These are phyloP conservation scores for Tardiomyces digboiensis DNA, from an alignment of 1,139 yeast species.

Conservation along the genomic window DNA sequence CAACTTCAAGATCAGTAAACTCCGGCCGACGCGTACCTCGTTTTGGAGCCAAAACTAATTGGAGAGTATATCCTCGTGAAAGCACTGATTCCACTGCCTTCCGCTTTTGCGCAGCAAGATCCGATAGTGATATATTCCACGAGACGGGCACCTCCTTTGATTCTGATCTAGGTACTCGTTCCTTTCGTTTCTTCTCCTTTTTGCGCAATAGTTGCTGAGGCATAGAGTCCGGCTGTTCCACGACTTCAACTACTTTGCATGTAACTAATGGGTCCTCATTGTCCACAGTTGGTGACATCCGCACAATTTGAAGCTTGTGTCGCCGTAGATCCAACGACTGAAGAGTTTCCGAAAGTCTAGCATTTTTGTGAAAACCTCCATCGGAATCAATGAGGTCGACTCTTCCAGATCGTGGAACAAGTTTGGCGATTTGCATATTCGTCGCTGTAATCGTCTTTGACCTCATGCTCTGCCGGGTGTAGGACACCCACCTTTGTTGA, in stretches of 20 bases:
- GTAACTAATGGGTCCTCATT: conserved; percentile 13
- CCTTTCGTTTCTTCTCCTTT: conserved; percentile 7
- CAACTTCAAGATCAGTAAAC: conserved; percentile 15
- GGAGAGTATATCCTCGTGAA: conserved; percentile 21
- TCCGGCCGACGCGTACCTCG: conserved; percentile 20
- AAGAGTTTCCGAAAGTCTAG: conserved; percentile 11
- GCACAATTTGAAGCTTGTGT: conserved; percentile 5
- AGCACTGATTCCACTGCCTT: conserved; percentile 28
- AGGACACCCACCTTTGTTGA: too few species aligned
- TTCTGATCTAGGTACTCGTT: conserved; percentile 11
- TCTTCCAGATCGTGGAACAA: conserved; percentile 17
- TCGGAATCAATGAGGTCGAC: conserved; percentile 14
- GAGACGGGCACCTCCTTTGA: conserved; percentile 22
- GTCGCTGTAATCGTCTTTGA: neutral
- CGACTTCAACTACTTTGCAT: conserved; percentile 13
- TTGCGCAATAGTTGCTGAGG: too few species aligned
- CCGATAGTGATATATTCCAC: conserved; percentile 26
- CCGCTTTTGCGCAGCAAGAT: conserved; percentile 23
- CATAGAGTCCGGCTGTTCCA: neutral
- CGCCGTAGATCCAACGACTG: conserved; percentile 7
- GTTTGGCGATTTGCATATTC: conserved; percentile 9
- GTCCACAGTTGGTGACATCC: conserved; percentile 3
- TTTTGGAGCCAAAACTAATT: conserved; percentile 18
- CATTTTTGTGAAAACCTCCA: conserved; percentile 12
- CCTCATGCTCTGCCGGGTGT: too few species aligned